Evolutionary conservation across 2,329 filamentous ascomycete genomes (phyloP), one percentile per base, ranked within the genome.

Genomic region (Emydomyces testavorans): DNA sequence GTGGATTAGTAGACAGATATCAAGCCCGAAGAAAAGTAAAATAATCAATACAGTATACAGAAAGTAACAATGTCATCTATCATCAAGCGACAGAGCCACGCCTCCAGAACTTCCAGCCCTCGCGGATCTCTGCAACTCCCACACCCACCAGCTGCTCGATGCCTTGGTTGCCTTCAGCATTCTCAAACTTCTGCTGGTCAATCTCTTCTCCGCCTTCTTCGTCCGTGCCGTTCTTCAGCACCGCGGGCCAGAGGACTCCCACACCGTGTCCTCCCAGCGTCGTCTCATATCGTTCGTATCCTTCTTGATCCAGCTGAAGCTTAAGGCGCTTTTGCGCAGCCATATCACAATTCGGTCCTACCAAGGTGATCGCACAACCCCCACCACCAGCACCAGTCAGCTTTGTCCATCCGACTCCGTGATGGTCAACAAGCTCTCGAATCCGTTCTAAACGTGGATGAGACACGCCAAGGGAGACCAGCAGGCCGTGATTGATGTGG

Each of bases 401-500:
- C 65, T 98, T 98, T 10, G 92, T 95, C 89, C 89, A 98, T 24
- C 92, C 92, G 48, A 95, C 84, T 34, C 83, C 84, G 49, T 87
- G 78, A 57, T 92, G 80, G 56, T 98, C 90, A 41, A 94, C 83
- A 21, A 98, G 72, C 67, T 94, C 90, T 53, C 92, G 80, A 57
- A 98, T 81, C 26, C 90, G 80, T 68, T 98, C 92, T 21, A 98
- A 75, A 39, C 88, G 82, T 0, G 92, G 93, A 65, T 98, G 92
- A 1, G 89, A 96, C 23, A 96, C 92, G 6, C 92, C 92, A 2
- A 98, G 72, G 0, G 88, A 83, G n/a, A 87, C 82, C 18, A 98
- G 73, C 37, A 96, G 74, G 20, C 90, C 92, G 62, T 98, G 92
- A 62, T 98, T 98, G 58, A 98, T 82, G 11, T 80, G 82, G 73